phyloP scores from a whole-genome alignment of 208 protist species.

The Leptomonas pyrrhocoris region DNA sequence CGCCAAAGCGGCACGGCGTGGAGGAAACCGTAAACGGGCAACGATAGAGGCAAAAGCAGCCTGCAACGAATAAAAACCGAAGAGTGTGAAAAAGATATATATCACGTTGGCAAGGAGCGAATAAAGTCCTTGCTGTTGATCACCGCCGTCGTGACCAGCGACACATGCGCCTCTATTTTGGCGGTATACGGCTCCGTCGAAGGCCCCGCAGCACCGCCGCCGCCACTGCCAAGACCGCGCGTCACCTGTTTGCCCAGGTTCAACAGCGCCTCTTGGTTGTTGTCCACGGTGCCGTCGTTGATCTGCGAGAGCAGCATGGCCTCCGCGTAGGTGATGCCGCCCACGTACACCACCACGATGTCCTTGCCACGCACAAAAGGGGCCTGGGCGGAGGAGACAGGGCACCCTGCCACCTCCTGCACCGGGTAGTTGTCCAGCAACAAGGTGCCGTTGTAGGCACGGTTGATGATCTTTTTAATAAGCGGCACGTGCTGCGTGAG shows the following conservation, averaged over 20 bases:
- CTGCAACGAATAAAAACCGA: not conserved
- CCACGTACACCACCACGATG: constrained; percentile 83
- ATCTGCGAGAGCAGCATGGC: constrained; percentile 76
- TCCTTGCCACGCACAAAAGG: constrained; percentile 75
- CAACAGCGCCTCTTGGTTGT: constrained; percentile 82
- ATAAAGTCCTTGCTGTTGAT: constrained; percentile 85
- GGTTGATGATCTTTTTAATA: constrained; percentile 89
- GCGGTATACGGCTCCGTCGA: constrained; percentile 71
- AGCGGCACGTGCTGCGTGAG: constrained; percentile 97
- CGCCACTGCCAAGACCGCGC: constrained; percentile 41
- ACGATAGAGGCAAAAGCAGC: not conserved
- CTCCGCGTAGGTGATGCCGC: constrained; percentile 85
- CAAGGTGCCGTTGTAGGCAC: constrained; percentile 82
- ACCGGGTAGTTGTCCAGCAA: constrained; percentile 71
- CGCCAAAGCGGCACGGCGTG: constrained; percentile 16
- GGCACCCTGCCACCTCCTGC: constrained; percentile 59
- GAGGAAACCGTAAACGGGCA: constrained; percentile 14
- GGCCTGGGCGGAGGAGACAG: constrained; percentile 54
- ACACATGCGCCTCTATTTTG: constrained; percentile 83
- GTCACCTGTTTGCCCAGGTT: constrained; percentile 76
- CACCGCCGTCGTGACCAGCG: constrained; percentile 77
- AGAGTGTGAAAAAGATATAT: not conserved
- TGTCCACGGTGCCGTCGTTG: constrained; percentile 77
- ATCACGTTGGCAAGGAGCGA: constrained; percentile 42
- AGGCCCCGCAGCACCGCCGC: constrained; percentile 19